These are phyloP conservation scores for Epichloe sp. DNA, from an alignment of 2,329 filamentous ascomycete species.

Conservation along the genomic window DNA sequence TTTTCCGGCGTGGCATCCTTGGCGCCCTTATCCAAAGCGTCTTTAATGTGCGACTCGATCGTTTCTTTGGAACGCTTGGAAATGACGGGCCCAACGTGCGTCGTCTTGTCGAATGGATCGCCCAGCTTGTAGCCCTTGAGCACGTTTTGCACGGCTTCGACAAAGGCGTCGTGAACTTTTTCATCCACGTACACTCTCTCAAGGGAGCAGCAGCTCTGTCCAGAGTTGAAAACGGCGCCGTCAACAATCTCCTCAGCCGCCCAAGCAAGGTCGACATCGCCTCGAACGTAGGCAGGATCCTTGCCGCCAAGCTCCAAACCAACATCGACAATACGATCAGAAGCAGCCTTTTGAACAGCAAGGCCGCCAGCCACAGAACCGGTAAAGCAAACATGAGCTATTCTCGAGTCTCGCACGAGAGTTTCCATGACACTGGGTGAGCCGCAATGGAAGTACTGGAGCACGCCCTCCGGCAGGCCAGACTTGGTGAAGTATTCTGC, in stretches of 20 bases:
- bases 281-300: slow-evolving; percentile 79
- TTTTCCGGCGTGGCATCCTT: slow-evolving; percentile 76
- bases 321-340: slow-evolving; percentile 72
- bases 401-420: slow-evolving; percentile 61
- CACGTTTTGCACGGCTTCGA: slow-evolving; percentile 66
- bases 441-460: slow-evolving; percentile 88
- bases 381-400: slow-evolving; percentile 82
- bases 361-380: slow-evolving; percentile 82
- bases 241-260: slow-evolving; percentile 91
- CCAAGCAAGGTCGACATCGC: slow-evolving; percentile 80
- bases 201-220: slow-evolving; percentile 92
- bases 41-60: slow-evolving; percentile 67
- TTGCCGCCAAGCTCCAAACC: slow-evolving; percentile 90
- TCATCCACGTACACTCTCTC: slow-evolving; percentile 87
- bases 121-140: slow-evolving; percentile 73
- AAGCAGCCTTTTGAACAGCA: slow-evolving; percentile 71
- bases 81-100: slow-evolving; percentile 79
- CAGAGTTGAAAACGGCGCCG: slow-evolving; percentile 92
- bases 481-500: slow-evolving; percentile 64
- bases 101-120: slow-evolving; percentile 68
- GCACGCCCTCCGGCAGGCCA: slow-evolving; percentile 68
- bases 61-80: slow-evolving; percentile 65
- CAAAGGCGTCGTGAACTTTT: slow-evolving; percentile 70
- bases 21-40: slow-evolving; percentile 73
- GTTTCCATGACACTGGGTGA: slow-evolving; percentile 64